phyloP scores from a whole-genome alignment of 192 early-diverging fungal species.

The Umbelopsis sp. region DNA sequence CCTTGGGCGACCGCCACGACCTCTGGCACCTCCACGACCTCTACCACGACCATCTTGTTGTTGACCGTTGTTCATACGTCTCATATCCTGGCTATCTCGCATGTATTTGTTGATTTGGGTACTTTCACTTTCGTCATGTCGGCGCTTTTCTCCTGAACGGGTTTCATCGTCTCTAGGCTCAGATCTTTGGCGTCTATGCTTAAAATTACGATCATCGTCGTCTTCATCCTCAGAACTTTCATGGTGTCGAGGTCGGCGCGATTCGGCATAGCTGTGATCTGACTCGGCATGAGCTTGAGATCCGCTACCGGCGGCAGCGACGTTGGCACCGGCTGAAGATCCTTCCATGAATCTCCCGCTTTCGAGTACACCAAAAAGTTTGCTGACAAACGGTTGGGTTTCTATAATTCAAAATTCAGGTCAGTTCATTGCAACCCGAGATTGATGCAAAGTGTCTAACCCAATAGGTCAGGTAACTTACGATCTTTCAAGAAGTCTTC shows the following conservation, averaged over 20 bases:
- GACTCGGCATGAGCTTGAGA: not conserved
- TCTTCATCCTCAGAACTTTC: slow-evolving; percentile 64
- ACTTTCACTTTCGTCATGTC: slow-evolving; percentile 27
- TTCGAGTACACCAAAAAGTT: slow-evolving; percentile 51
- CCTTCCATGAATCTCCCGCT: slow-evolving; percentile 6
- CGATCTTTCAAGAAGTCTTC: slow-evolving; percentile 78
- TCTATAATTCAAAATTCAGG: slow-evolving; percentile 44
- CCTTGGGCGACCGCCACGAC: slow-evolving; percentile 48
- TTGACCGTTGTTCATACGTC: slow-evolving; percentile 33
- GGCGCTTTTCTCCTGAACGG: slow-evolving; percentile 28
- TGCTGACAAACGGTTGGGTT: slow-evolving; percentile 65
- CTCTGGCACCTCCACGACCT: slow-evolving; percentile 38
- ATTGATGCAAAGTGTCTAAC: not conserved
- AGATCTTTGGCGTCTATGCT: slow-evolving; percentile 60
- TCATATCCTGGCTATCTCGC: slow-evolving; percentile 27
- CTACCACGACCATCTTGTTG: slow-evolving; percentile 36
- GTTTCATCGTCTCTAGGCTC: slow-evolving; percentile 40
- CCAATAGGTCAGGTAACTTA: slow-evolving; percentile 32
- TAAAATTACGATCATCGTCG: slow-evolving; percentile 70
- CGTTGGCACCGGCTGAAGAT: not conserved
- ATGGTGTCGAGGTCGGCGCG: slow-evolving; percentile 31
- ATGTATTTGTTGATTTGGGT: slow-evolving; percentile 29
- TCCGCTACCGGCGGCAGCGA: not conserved
- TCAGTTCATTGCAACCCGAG: not conserved
- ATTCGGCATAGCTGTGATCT: not conserved